These are phyloP conservation scores for Tolypocladium sp. DNA, from an alignment of 2,329 filamentous ascomycete species.

Conservation along the genomic window DNA sequence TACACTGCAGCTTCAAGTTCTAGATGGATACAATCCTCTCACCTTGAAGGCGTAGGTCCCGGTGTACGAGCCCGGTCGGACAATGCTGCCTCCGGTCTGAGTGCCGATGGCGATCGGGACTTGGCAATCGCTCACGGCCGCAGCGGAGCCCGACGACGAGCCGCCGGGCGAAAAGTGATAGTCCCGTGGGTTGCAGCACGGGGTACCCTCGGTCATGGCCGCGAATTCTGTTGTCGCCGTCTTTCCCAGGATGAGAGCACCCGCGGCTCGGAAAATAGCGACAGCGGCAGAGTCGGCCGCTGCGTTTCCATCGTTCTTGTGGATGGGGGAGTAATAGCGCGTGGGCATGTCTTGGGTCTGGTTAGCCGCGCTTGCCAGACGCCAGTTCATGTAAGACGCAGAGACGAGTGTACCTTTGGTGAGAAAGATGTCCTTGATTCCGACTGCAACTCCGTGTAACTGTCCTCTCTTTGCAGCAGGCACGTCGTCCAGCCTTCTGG, in stretches of 20 bases:
- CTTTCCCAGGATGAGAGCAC: slow-evolving; percentile 44
- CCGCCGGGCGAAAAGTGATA: slow-evolving; percentile 55
- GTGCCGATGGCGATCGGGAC: slow-evolving; percentile 52
- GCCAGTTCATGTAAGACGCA: background rate
- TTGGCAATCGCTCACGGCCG: slow-evolving; percentile 57
- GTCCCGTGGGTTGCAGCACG: slow-evolving; percentile 57
- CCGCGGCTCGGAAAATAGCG: slow-evolving; percentile 40
- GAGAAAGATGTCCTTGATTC: slow-evolving; percentile 50
- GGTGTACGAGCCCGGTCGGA: slow-evolving; percentile 56
- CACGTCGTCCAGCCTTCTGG: slow-evolving; percentile 38
- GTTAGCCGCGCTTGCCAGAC: background rate
- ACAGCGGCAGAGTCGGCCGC: slow-evolving; percentile 43
- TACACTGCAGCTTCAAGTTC: background rate
- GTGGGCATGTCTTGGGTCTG: slow-evolving; percentile 43
- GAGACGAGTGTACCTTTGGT: slow-evolving; percentile 37
- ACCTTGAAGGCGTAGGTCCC: slow-evolving; percentile 54
- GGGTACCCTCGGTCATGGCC: slow-evolving; percentile 43
- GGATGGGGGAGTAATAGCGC: slow-evolving; percentile 45
- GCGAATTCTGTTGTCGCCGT: slow-evolving; percentile 56
- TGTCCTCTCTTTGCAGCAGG: slow-evolving; percentile 39
- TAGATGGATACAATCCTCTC: background rate
- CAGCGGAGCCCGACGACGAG: slow-evolving; percentile 57
- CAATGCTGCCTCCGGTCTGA: slow-evolving; percentile 56
- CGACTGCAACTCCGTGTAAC: slow-evolving; percentile 49
- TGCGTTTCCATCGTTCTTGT: slow-evolving; percentile 28